phyloP scores from a whole-genome alignment of 2,329 filamentous ascomycete genomes.

The Ceratocystis ficicola region DNA sequence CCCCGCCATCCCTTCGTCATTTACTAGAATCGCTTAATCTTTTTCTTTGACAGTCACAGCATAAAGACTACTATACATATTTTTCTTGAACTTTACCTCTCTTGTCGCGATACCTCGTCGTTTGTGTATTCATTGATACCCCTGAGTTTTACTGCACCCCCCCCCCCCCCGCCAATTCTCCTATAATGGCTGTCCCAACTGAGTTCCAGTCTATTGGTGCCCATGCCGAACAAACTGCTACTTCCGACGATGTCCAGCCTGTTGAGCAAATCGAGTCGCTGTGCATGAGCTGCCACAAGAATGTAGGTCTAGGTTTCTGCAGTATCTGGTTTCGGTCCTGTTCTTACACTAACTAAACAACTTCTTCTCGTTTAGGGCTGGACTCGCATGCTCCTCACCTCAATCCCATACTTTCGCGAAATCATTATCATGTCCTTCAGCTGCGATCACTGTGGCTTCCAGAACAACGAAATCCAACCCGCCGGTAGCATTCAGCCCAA shows the following conservation, averaged over 20 bases:
- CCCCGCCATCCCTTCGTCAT: slow-evolving; percentile 24
- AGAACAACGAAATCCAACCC: slow-evolving; percentile 87
- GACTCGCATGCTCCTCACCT: slow-evolving; percentile 76
- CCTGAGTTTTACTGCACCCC: slow-evolving; percentile 32
- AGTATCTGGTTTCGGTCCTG: not conserved
- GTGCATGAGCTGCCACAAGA: slow-evolving; percentile 76
- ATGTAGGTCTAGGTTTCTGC: slow-evolving; percentile 40
- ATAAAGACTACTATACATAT: not conserved
- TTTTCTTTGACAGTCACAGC: slow-evolving; percentile 6
- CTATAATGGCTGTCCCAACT: slow-evolving; percentile 29
- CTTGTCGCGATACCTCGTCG: not conserved
- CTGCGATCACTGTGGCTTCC: slow-evolving; percentile 78
- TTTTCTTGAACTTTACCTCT: not conserved
- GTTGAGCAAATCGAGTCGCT: slow-evolving; percentile 64
- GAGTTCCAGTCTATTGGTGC: slow-evolving; percentile 53
- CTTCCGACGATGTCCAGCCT: slow-evolving; percentile 40
- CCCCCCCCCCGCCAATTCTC: slow-evolving; percentile 28
- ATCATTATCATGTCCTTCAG: slow-evolving; percentile 95
- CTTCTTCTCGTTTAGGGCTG: slow-evolving; percentile 45
- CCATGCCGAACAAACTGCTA: slow-evolving; percentile 42
- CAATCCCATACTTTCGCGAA: slow-evolving; percentile 94
- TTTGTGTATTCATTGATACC: slow-evolving; percentile 6
- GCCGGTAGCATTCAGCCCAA: slow-evolving; percentile 86
- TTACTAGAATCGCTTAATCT: slow-evolving; percentile 22
- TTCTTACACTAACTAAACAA: slow-evolving; percentile 22